Evolutionary conservation across 2,329 filamentous ascomycete genomes (phyloP), one percentile per base, ranked within the genome.

Genomic region (Truncatella angustata): DNA sequence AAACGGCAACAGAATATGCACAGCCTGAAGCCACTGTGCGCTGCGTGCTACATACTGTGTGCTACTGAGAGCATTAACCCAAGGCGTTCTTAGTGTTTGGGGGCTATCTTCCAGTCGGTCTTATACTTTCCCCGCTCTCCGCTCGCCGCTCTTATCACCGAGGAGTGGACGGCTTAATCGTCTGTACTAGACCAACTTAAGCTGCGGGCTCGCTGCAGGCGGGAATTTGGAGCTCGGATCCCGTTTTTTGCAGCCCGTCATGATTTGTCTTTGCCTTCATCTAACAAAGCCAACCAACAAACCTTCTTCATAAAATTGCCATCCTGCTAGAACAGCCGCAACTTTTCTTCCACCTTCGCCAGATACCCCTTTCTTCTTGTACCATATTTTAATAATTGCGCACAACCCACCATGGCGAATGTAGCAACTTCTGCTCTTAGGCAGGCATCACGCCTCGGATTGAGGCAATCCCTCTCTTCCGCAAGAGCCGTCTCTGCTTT

Each of bases 371-470:
- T 53, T 46, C 47, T 49, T 47, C 20, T 23, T 48, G 37, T 26
- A 44, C 45, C 48, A 50, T 56, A 49, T 46, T 54, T 56, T 56
- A 55, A 54, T 54, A 36, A 30, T 53, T 30, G 32, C 40, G 35
- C 16, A 21, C 43, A 37, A 30, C 52, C 49, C 57, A 69, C 54
- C 62, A 88, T 89, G 86, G 78, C 83, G 61, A 83, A 76, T 66
- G 71, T 85, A 68, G 80, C 86, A 71, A 85, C 88, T 55, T 79
- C 80, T 65, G 82, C 85, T 63, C 76, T 90, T 72, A 86, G 89
- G 76, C 88, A 91, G 79, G 88, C 87, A 61, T 84, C 89, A 58
- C 79, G 80, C 65, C 75, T 82, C 50, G 73, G 74, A 63, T 67
- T 75, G 48, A 73, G 69, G 63, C 63, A 74, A 43, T 63, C 72